Evolutionary conservation across 2,329 filamentous ascomycete species (phyloP).

Genomic region (Beauveria sp.): DNA sequence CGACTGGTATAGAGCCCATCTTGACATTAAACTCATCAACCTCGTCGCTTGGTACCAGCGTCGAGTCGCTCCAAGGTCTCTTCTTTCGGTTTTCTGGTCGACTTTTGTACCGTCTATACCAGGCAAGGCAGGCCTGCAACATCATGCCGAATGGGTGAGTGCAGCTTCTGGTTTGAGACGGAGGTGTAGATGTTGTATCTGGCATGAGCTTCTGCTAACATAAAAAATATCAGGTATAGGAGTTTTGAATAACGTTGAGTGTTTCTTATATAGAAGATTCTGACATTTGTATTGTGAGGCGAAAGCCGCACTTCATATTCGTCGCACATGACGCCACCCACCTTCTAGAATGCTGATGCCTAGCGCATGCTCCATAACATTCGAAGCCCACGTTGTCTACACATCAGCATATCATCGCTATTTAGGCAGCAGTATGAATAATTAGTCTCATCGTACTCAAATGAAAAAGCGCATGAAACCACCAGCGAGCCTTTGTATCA

Average conservation of each 20-base stretch:
- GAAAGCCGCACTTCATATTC: slow-evolving; percentile 5
- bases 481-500: neutral
- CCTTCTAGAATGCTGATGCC: neutral
- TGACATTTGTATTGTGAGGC: neutral
- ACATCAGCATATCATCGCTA: neutral
- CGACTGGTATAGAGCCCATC: slow-evolving; percentile 3
- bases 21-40: slow-evolving; percentile 1
- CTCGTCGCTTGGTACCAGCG: neutral
- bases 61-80: neutral
- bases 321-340: neutral
- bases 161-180: neutral
- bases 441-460: too few species aligned
- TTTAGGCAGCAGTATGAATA: slow-evolving; percentile 1
- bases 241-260: too few species aligned
- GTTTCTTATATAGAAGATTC: neutral
- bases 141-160: neutral
- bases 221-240: neutral
- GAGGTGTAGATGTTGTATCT: neutral
- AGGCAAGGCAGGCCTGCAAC: slow-evolving; percentile 4
- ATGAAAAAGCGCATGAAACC: neutral
- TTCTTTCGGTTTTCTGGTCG: neutral
- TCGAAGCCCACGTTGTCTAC: neutral
- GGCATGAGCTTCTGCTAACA: neutral
- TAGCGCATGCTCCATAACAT: slow-evolving; percentile 5
- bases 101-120: neutral